Base-by-base conservation (phyloP, 805 yeast genomes). In the Starmerella roubikii region DNA sequence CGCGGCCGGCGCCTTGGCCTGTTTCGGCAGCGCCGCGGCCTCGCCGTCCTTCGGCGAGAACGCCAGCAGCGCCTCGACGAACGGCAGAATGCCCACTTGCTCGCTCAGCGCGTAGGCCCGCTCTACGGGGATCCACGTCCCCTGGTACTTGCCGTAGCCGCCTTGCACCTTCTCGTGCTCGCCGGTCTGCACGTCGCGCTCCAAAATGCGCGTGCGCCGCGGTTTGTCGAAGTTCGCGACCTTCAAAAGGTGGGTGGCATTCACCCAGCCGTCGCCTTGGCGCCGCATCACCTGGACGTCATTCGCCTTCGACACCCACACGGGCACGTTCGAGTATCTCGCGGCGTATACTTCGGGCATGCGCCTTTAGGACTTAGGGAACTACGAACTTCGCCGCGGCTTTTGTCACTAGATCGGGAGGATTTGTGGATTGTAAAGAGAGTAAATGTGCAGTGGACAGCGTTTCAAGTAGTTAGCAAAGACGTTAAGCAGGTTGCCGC, bases 131-230 rank as follows among this genome's bases (percentile, higher is more conserved):
- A 86, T 86, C 95, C 95, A 86, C 2, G 96, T 86, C 15, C 95
- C 96, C 59, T 88, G 97, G 59, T 85, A 88, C 54, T 86, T 78
- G 38, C 97, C 97, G 56, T 85, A 86, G 2, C 97, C 97, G 45
- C 97, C 97, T 59, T 86, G 97, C 18, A 86, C 84, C 57, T 88
- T 88, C 53, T 86, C 95, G 57, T 86, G 96, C 16, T 67, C 61
- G 4, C 93, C 94, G 30, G 70, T 71, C 54, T 88, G 95, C n/a
- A 88, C 94, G 47, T 86, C 95, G 52, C 79, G 75, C 56, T 86
- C 97, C 50, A 86, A 68, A 45, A 86, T 84, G 51, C 93, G 77
- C 16, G 96, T 86, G 49, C 97, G 65, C 57, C 81, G 84, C 1
- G 96, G 94, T 60, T 86, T 86, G 44, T 95, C 93, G 57, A 85